Base-by-base conservation (phyloP, 1,284 basidiomycete genomes). In the Cutaneotrichosporon sp. region DNA sequence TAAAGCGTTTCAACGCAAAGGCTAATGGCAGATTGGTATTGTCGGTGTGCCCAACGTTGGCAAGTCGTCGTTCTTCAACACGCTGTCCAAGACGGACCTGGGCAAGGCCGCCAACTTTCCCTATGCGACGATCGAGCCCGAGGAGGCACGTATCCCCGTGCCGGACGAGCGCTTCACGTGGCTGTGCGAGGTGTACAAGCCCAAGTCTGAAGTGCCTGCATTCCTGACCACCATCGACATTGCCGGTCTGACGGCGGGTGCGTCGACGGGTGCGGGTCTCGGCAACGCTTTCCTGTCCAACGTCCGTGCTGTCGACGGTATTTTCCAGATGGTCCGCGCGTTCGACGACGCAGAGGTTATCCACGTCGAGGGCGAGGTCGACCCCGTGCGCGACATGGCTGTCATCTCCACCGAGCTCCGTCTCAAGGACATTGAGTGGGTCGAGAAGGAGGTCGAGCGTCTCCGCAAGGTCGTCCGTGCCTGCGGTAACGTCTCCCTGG, bases 261-360 rank as follows among this genome's bases (percentile, higher is more conserved):
- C 96, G 1, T 97, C 93, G 13, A 97, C 94, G 36, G 96, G 96
- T 70, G 96, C 90, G 51, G 96, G 96, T 75, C 84, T 99, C 45
- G 96, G 96, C 44, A 99, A 99, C 74, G 86, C 91, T 40, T 99
- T 99, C 81, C 79, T 99, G 77, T 92, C 90, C 33, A 91, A 98
- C 75, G 94, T 99, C 46, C 87, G 96, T 56, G 88, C 94, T 21
- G 96, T 98, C 59, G 96, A 99, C 73, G 96, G 96, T 70, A 99
- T 99, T 74, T 98, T 98, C 82, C 96, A 98, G 76, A 86, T 97
- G 60, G 86, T 98, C 52, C 89, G 96, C 65, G 92, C 93, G 8
- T 99, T 99, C 72, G 94, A 97, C 71, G 96, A 99, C 68, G 88
- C 91, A 35, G 96, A 99, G 71, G 92, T 99, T 72, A 97, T 90